These are phyloP conservation scores for Diplodia sapinea DNA, from an alignment of 2,329 filamentous ascomycete genomes.

Conservation along the genomic window DNA sequence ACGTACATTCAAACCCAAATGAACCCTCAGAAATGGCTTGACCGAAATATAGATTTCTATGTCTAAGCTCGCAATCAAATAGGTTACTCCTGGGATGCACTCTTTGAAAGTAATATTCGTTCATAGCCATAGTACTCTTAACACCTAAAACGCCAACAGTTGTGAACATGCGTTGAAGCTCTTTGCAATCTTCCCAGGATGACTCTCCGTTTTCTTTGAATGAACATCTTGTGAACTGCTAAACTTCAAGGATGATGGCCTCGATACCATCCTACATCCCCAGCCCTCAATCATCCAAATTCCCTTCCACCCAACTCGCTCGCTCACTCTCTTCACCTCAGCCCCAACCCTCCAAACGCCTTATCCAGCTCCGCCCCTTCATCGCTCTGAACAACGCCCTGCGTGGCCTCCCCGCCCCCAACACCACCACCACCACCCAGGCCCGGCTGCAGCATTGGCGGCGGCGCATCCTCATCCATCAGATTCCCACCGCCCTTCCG, in stretches of 20 bases:
- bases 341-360: constrained; percentile 73
- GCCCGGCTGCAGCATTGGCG: constrained; percentile 38
- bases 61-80: background rate
- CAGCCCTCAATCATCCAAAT: background rate
- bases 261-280: background rate
- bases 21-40: background rate
- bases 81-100: background rate
- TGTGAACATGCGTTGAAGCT: background rate
- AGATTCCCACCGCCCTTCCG: constrained; percentile 43
- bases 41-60: background rate
- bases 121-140: background rate
- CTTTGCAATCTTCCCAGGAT: background rate
- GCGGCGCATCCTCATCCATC: constrained; percentile 16
- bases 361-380: constrained; percentile 64
- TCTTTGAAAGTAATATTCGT: background rate
- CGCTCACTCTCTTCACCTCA: constrained; percentile 44
- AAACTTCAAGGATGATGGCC: too few relatives aligned
- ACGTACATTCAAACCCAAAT: too few relatives aligned
- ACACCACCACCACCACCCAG: background rate
- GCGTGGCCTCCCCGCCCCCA: constrained; percentile 7
- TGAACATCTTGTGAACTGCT: background rate
- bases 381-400: constrained; percentile 46
- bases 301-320: background rate
- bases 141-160: background rate
- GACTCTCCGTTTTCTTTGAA: background rate